Conservation (phyloP, 805 yeast species). For the Lipomyces sp. region DNA sequence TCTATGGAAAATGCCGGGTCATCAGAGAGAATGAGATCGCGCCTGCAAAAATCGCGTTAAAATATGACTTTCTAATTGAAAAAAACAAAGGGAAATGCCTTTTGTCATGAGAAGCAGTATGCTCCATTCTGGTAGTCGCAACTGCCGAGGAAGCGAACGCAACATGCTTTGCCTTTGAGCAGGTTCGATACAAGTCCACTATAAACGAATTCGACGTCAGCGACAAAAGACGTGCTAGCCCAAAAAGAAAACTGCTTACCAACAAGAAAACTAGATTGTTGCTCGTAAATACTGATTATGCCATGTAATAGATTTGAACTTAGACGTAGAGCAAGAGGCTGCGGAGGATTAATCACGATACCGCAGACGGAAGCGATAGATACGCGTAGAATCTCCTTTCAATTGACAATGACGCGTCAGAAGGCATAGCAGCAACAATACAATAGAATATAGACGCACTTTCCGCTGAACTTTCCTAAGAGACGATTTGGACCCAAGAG, state of each 20-base stretch:
- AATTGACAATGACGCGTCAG: not conserved
- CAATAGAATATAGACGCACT: slow-evolving; percentile 1
- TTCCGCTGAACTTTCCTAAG: slow-evolving; percentile 27
- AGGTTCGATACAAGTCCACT: too few species aligned
- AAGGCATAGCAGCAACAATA: not conserved
- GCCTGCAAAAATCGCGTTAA: not conserved
- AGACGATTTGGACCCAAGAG: slow-evolving; percentile 30
- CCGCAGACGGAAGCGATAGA: slow-evolving; percentile 30
- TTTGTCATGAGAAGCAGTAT: too few species aligned
- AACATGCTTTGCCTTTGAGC: too few species aligned
- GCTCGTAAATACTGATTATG: slow-evolving; percentile 26
- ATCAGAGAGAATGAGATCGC: slow-evolving; percentile 6
- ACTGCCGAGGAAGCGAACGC: too few species aligned
- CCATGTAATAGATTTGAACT: slow-evolving; percentile 32
- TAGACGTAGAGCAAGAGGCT: slow-evolving; percentile 32
- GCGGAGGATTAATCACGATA: slow-evolving; percentile 28
- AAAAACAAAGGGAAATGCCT: too few species aligned
- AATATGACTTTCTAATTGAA: not conserved
- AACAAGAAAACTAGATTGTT: slow-evolving; percentile 23
- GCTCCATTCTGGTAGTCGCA: too few species aligned
- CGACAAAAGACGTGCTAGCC: not conserved
- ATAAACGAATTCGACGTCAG: not conserved
- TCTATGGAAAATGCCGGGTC: slow-evolving; percentile 27
- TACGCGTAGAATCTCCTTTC: slow-evolving; percentile 29
- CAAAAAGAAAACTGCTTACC: slow-evolving; percentile 16